Base-by-base conservation (phyloP, 148 eudicot genomes). In the Dianthus caryophyllus region DNA sequence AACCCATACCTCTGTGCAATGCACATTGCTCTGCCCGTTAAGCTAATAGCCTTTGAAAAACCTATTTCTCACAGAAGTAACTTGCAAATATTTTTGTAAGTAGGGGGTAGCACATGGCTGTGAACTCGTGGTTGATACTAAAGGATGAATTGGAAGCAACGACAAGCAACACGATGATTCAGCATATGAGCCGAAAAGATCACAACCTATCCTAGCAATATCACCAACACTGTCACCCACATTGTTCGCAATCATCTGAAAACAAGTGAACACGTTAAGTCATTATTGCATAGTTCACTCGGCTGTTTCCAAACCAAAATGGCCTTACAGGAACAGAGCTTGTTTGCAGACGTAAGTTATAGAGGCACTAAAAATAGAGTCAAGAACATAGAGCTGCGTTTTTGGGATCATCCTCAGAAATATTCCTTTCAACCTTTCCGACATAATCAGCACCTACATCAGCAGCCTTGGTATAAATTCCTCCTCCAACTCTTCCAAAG, bases 361-460 rank as follows among this genome's bases (percentile, higher is more conserved):
- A n/a, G n/a, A n/a, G n/a, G n/a, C n/a, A n/a, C n/a, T n/a, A n/a
- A n/a, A n/a, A n/a, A n/a, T n/a, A n/a, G 7, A 22, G 21, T 33
- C 50, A 43, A 46, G 49, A 68, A 36, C 82, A 55, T 79, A 91
- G 95, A 74, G 97, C 95, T 50, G 95, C 95, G 64, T 90, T 90
- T 71, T 94, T 85, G 24, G 97, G 97, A 70, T 90, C 97, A 76
- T 90, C 97, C 73, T 90, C 97, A 5, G 97, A 95, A 36, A 90
- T 90, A 80, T 90, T 88, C 80, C 85, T 84, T 74, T 90, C 97
- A 39, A 90, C 86, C 78, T 90, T 90, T 47, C 97, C 97, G 13
- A 90, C 97, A 66, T 88, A 95, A 81, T 90, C 97, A 73, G 97
- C 97, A 67, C 97, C 97, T 58, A 90, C 97, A 84, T 90, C 97